Evolutionary conservation across 768 basidiomycete species (phyloP).

Genomic region (Auricularia auricula-judae): DNA sequence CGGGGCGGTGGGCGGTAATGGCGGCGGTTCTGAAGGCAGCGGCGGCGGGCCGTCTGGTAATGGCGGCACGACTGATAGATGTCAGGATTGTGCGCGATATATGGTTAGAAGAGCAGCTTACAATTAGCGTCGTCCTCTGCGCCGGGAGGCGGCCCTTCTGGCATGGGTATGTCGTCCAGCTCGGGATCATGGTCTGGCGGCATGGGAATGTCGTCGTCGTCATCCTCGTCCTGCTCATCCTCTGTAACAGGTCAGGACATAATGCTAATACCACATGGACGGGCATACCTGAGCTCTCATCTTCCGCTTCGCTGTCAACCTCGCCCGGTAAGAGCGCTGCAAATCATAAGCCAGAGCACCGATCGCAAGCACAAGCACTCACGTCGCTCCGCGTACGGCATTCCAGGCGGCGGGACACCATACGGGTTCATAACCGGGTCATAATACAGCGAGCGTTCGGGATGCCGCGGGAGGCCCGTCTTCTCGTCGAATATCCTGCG

Average conservation of each 20-base stretch:
- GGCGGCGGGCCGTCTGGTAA: conserved; percentile 5
- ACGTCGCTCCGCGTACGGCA: conserved; percentile 92
- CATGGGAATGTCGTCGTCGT: conserved; percentile 18
- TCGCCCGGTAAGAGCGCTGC: conserved; percentile 54
- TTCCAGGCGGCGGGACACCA: conserved; percentile 89
- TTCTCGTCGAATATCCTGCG: conserved; percentile 69
- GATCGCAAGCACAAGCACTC: conserved; percentile 20
- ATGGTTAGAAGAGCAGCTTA: conserved; percentile 3
- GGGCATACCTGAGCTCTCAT: conserved; percentile 30
- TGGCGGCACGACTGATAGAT: conserved; percentile 3
- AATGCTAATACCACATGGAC: conserved; percentile 24
- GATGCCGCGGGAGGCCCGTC: conserved; percentile 77
- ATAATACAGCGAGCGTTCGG: conserved; percentile 88
- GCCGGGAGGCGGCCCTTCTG: conserved; percentile 60
- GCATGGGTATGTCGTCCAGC: conserved; percentile 76
- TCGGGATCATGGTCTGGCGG: conserved; percentile 36
- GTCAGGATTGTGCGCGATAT: conserved; percentile 1
- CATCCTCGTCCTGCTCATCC: conserved; percentile 21
- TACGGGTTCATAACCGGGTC: conserved; percentile 88
- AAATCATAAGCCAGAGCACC: background rate
- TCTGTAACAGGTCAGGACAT: conserved; percentile 38
- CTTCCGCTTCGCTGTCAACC: conserved; percentile 46
- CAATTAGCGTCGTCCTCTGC: conserved; percentile 11
- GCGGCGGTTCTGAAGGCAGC: conserved; percentile 3
- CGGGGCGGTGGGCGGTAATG: conserved; percentile 4